phyloP scores from a whole-genome alignment of 306 rosid species.

The Fragaria iinumae region DNA sequence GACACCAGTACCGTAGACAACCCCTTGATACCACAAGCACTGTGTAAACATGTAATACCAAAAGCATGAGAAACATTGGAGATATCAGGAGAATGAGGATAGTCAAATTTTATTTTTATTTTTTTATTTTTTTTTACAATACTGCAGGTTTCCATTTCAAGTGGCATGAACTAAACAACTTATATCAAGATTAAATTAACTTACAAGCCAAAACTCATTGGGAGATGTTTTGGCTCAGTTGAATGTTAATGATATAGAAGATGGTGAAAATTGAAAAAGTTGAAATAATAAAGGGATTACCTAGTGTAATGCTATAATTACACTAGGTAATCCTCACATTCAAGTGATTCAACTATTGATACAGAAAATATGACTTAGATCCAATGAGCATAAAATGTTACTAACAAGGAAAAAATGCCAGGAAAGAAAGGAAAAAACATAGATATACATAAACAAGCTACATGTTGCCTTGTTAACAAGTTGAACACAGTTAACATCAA shows the following conservation, averaged over 20 bases:
- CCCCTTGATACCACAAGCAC: background rate
- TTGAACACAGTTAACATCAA: slow-evolving; percentile 17
- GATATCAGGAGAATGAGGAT: background rate
- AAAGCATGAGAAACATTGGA: background rate
- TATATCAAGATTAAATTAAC: background rate
- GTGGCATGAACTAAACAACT: background rate
- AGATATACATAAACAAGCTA: slow-evolving; percentile 5
- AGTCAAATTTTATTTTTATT: too few relatives aligned
- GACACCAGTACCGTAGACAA: too few relatives aligned
- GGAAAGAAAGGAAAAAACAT: background rate
- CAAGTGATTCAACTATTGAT: background rate
- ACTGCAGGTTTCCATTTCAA: background rate
- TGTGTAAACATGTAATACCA: background rate
- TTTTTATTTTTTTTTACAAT: background rate
- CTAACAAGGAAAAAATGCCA: background rate
- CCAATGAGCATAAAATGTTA: slow-evolving; percentile 17
- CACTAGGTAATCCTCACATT: slow-evolving; percentile 4
- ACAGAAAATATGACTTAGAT: slow-evolving; percentile 3
- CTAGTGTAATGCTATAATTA: background rate
- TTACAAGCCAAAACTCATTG: slow-evolving; percentile 5
- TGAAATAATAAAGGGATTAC: background rate
- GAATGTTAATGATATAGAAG: background rate
- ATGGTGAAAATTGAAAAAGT: background rate
- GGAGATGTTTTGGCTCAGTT: background rate
- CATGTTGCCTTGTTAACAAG: background rate